Conservation (phyloP, 768 basidiomycete species). For the Boletales sp. region DNA sequence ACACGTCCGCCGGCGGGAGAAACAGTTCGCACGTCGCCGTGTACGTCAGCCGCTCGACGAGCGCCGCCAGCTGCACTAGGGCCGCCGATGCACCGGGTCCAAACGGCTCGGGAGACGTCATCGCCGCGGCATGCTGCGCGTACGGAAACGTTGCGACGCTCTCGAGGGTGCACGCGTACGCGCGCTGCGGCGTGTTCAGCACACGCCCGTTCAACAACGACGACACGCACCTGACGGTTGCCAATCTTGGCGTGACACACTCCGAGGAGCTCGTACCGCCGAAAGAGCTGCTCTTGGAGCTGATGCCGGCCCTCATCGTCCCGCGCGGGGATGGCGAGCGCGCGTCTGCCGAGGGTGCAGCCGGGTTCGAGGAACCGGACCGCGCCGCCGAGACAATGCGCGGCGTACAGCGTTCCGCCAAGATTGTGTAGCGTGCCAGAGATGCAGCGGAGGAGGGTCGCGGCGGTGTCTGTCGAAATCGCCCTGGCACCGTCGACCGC, state of each 20-base stretch:
- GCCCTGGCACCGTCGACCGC: constrained; percentile 7
- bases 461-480: constrained; percentile 20
- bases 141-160: constrained; percentile 57
- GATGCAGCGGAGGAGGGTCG: constrained; percentile 64
- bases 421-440: constrained; percentile 71
- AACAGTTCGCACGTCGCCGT: constrained; percentile 66
- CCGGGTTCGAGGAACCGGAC: constrained; percentile 64
- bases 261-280: constrained; percentile 79
- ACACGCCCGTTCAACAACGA: too few species aligned
- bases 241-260: constrained; percentile 76
- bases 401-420: constrained; percentile 68
- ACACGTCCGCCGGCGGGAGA: constrained; percentile 45
- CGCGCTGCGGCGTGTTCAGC: constrained; percentile 39
- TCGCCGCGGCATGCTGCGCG: constrained; percentile 14
- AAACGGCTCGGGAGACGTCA: constrained; percentile 32
- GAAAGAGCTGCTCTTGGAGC: constrained; percentile 61
- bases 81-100: constrained; percentile 33
- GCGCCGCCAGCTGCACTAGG: constrained; percentile 52
- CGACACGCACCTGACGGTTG: constrained; percentile 59
- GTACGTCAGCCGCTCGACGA: constrained; percentile 66
- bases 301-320: constrained; percentile 48
- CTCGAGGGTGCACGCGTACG: constrained; percentile 53
- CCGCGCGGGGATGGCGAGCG: constrained; percentile 35
- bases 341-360: constrained; percentile 50
- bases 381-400: constrained; percentile 55